Conservation (phyloP, 257 asterid genomes). For the Solanum pimpinellifolium region DNA sequence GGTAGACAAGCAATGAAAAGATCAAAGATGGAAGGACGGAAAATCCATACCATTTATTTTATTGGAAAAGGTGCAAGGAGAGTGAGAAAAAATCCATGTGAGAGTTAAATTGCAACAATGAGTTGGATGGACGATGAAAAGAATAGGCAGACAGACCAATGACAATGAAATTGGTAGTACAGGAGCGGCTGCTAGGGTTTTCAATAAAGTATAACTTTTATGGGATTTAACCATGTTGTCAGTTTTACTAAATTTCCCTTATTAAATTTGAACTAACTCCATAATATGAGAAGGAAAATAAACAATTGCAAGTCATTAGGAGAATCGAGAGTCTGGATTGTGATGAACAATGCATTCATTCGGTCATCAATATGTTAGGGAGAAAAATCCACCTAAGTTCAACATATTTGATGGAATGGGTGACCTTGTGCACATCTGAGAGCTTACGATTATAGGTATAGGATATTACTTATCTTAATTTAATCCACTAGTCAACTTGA, state of each 20-base stretch:
- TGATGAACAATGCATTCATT: too few species aligned
- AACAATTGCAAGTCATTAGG: too few species aligned
- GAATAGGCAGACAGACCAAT: background rate
- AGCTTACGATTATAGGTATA: too few species aligned
- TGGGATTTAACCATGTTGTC: background rate
- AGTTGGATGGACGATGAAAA: background rate
- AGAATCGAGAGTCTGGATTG: too few species aligned
- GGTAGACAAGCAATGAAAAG: background rate
- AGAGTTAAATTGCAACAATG: background rate
- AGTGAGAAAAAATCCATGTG: background rate
- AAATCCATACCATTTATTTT: background rate
- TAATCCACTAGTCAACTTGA: too few species aligned
- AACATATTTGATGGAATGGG: too few species aligned
- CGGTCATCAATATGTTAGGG: too few species aligned
- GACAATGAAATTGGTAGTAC: background rate
- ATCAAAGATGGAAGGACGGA: background rate
- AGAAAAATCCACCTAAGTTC: too few species aligned
- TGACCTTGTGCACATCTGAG: too few species aligned
- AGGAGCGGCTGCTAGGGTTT: background rate
- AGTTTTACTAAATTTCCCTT: background rate
- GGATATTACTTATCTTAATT: too few species aligned
- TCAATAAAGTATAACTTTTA: background rate
- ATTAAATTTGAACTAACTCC: too few species aligned
- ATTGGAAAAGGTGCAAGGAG: background rate
- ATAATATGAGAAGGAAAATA: too few species aligned